Evolutionary conservation across 1,284 basidiomycete species (phyloP), one percentile per base, ranked within the genome.

Genomic region (Xerocomus minutiporus): DNA sequence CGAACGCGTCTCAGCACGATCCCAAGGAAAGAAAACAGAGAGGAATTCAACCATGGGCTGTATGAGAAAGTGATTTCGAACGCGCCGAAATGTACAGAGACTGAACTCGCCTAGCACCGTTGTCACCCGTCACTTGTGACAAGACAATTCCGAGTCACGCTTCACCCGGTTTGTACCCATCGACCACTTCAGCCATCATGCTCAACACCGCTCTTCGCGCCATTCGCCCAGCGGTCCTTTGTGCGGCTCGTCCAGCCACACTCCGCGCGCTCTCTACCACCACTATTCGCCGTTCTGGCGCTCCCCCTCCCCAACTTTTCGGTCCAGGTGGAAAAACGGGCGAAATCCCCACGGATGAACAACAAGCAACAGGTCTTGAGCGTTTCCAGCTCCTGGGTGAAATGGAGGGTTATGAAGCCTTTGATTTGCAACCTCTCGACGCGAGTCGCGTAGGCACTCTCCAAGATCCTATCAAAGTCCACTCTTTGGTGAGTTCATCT

Each of bases 281-380:
- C 42, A 63, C 78, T 36, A 72, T 76, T 48, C 71, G 72, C 51
- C 82, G 82, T 17, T 80, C 74, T 36, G 81, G 79, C 41, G 72
- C 82, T 34, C 75, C 81, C 17, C 77, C 83, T 51, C 88, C 90
- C 53, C 74, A 84, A 58, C 74, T 93, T 59, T 86, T 79, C 62
- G 92, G 93, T 60, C 63, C 78, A 61, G 83, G 93, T 67, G 82
- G 81, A 62, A 86, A 91, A 72, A 53, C 82, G 12, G 93, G 92
- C 59, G 78, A 85, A 64, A 82, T 93, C 57, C 85, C 93, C 54
- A 90, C 88, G 57, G 89, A 93, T 74, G 80, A 88, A 67, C 80
- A 91, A 63, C 96, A 99, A 76, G 83, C 95, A 29, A 99, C 96
- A 61, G 95, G 96, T 85, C 80, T 97, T 56, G 95, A 97, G 75